These are phyloP conservation scores for Xerocomus cyaneibrunnescens DNA, from an alignment of 1,284 basidiomycete genomes.

Conservation along the genomic window DNA sequence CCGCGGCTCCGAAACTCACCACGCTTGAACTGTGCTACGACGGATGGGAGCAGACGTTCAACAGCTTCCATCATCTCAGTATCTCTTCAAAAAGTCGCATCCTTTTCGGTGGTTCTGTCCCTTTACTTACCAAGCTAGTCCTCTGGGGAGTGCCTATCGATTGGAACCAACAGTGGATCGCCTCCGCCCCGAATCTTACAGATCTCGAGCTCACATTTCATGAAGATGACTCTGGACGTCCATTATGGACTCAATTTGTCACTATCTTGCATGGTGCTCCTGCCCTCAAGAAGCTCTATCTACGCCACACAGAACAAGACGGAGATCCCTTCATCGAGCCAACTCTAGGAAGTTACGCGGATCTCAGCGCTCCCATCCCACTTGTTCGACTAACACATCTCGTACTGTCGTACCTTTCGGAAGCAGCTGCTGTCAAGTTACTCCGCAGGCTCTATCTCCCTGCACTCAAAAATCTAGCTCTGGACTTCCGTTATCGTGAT, in stretches of 20 bases:
- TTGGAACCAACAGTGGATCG: background rate
- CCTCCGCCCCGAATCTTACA: background rate
- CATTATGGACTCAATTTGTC: background rate
- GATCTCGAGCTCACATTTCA: background rate
- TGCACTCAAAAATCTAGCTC: conserved; percentile 43
- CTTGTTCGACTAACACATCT: conserved; percentile 52
- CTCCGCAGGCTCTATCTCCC: conserved; percentile 50
- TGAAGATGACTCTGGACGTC: background rate
- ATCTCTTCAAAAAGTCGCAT: background rate
- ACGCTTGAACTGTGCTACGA: background rate
- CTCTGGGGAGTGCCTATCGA: background rate
- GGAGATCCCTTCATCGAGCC: conserved; percentile 23
- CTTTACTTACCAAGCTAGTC: background rate
- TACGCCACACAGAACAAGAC: background rate
- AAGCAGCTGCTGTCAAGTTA: conserved; percentile 45
- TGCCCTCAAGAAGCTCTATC: background rate
- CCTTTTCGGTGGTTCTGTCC: background rate
- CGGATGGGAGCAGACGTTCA: no score
- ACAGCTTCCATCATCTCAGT: no score
- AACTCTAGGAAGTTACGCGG: conserved; percentile 17
- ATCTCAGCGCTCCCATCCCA: conserved; percentile 39
- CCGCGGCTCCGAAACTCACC: background rate
- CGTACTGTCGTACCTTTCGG: conserved; percentile 46
- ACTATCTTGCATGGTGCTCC: background rate
- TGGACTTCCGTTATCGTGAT: conserved; percentile 45